These are phyloP conservation scores for Blastobotrys muscicola DNA, from an alignment of 805 yeast genomes.

Conservation along the genomic window DNA sequence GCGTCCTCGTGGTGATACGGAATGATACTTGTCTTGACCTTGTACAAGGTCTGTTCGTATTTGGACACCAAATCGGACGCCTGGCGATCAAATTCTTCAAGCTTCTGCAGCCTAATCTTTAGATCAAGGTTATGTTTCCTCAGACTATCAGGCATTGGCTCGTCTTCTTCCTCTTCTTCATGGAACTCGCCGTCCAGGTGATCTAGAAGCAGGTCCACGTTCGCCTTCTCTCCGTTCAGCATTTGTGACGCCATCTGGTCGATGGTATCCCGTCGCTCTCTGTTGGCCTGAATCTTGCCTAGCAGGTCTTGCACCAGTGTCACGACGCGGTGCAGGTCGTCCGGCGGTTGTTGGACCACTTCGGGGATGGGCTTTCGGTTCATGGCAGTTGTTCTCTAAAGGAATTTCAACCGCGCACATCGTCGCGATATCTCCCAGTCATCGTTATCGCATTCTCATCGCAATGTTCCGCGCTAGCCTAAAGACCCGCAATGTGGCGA, in stretches of 20 bases:
- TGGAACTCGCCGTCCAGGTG: conserved; percentile 12
- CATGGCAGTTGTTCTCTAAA: too few relatives aligned
- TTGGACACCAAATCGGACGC: conserved; percentile 7
- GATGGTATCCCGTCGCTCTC: conserved; percentile 15
- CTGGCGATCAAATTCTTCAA: conserved; percentile 11
- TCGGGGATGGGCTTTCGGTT: too few relatives aligned
- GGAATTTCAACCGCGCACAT: too few relatives aligned
- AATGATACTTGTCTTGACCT: conserved; percentile 5
- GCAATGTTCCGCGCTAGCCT: conserved; percentile 25
- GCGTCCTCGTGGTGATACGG: conserved; percentile 7
- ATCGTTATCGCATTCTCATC: not conserved
- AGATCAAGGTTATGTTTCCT: conserved; percentile 11
- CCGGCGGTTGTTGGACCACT: too few relatives aligned
- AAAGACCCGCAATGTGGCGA: conserved; percentile 21
- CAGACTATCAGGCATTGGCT: not conserved
- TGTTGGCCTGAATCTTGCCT: conserved; percentile 16
- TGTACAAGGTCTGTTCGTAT: conserved; percentile 12
- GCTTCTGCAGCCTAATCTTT: conserved; percentile 13
- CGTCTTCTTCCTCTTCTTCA: conserved; percentile 7
- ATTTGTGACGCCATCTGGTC: conserved; percentile 19
- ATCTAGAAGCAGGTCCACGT: conserved; percentile 12
- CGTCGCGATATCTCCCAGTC: not conserved
- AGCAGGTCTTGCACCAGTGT: conserved; percentile 23
- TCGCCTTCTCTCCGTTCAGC: conserved; percentile 14
- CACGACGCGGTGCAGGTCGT: conserved; percentile 10